Conservation (phyloP, 768 basidiomycete genomes). For the Xerocomellus dryophilus region DNA sequence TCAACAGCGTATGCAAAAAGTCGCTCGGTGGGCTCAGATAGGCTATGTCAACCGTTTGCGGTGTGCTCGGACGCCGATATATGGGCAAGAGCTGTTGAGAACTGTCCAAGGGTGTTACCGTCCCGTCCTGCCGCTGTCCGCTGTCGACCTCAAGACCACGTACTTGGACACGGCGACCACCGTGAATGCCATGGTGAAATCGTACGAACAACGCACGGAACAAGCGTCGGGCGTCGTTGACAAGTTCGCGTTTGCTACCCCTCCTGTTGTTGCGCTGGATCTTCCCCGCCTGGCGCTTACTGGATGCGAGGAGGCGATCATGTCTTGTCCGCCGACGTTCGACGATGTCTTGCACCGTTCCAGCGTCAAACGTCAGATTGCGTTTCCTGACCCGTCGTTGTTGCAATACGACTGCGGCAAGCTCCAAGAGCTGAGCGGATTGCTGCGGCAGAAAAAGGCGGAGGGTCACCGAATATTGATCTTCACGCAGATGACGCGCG, state of each 20-base stretch:
- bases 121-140: constrained; percentile 52
- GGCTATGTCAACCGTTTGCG: constrained; percentile 73
- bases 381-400: constrained; percentile 86
- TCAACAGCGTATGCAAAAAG: constrained; percentile 46
- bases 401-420: constrained; percentile 97
- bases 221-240: constrained; percentile 55
- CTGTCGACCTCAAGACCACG: constrained; percentile 35
- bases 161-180: constrained; percentile 44
- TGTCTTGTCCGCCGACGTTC: constrained; percentile 44
- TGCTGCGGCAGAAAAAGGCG: constrained; percentile 80
- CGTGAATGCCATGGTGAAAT: constrained; percentile 54
- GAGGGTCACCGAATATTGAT: constrained; percentile 90
- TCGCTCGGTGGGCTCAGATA: constrained; percentile 66
- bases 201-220: constrained; percentile 57
- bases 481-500: constrained; percentile 95
- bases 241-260: constrained; percentile 78
- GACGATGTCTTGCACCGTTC: constrained; percentile 69
- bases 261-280: constrained; percentile 72
- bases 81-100: constrained; percentile 45
- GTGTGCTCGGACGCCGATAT: constrained; percentile 49
- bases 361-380: constrained; percentile 84
- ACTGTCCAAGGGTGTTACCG: constrained; percentile 37
- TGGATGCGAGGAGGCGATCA: constrained; percentile 34
- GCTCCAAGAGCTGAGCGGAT: constrained; percentile 74
- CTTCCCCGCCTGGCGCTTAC: constrained; percentile 61